phyloP scores from a whole-genome alignment of 1,284 basidiomycete species.

The Megacollybia platyphylla region DNA sequence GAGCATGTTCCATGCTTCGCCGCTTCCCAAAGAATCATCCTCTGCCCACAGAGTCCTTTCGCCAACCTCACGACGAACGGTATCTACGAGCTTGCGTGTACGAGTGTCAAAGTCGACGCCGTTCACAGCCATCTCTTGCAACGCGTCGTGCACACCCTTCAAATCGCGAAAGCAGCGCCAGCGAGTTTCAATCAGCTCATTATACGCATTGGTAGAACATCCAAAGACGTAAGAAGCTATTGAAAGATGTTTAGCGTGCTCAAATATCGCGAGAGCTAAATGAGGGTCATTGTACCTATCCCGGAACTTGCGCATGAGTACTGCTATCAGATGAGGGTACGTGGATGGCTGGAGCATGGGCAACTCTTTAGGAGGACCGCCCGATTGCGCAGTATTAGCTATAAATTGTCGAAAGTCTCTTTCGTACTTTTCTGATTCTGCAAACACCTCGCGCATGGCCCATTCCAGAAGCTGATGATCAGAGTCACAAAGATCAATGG shows the following conservation, averaged over 20 bases:
- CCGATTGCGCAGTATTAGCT: conserved; percentile 11
- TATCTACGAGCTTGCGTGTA: conserved; percentile 52
- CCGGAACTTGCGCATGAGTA: conserved; percentile 65
- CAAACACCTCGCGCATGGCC: conserved; percentile 64
- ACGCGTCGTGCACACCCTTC: conserved; percentile 52
- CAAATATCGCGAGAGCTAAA: conserved; percentile 74
- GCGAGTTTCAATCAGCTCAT: conserved; percentile 68
- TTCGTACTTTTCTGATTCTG: conserved; percentile 35
- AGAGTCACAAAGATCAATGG: conserved; percentile 56
- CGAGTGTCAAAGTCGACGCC: conserved; percentile 52
- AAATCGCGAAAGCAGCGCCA: conserved; percentile 79
- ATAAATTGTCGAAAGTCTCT: conserved; percentile 28
- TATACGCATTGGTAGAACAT: conserved; percentile 76
- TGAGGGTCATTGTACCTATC: conserved; percentile 70
- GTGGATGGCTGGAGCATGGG: conserved; percentile 39
- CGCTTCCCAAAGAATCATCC: conserved; percentile 25
- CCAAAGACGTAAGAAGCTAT: conserved; percentile 75
- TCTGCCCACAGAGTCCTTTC: conserved; percentile 36
- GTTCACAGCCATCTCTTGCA: conserved; percentile 75
- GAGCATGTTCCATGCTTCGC: conserved; percentile 25
- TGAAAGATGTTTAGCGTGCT: conserved; percentile 61
- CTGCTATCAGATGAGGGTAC: conserved; percentile 67
- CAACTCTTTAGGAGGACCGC: conserved; percentile 11
- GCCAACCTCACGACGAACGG: conserved; percentile 53
- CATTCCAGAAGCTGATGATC: conserved; percentile 69